These are phyloP conservation scores for Kingdonia uniflora DNA, from an alignment of 164 flowering plant species.

Conservation along the genomic window DNA sequence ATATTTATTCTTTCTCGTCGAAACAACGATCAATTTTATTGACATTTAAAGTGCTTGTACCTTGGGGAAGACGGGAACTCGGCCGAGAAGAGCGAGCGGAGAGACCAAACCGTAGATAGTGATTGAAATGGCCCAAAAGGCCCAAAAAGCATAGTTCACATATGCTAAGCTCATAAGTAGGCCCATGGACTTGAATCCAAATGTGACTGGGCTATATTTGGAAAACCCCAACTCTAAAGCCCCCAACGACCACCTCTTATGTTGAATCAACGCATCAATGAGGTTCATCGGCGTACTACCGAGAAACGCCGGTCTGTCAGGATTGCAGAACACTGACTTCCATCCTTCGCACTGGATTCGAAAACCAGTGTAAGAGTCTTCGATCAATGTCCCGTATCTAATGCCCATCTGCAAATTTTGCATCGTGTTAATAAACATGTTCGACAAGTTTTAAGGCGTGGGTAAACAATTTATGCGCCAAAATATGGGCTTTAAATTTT, in stretches of 20 bases:
- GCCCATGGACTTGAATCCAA: neutral
- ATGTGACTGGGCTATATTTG: neutral
- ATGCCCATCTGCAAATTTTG: slow-evolving; percentile 34
- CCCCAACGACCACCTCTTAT: neutral
- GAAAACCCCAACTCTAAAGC: neutral
- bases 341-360: slow-evolving; percentile 12
- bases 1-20: no score
- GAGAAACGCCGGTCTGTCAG: slow-evolving; percentile 1
- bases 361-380: slow-evolving; percentile 39
- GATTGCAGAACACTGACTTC: neutral
- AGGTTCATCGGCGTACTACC: neutral
- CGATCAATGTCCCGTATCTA: slow-evolving; percentile 25
- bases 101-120: neutral
- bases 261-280: slow-evolving; percentile 1
- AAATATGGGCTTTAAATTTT: slow-evolving; percentile 15
- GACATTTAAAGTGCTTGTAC: no score
- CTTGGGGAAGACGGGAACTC: neutral
- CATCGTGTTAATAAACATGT: no score
- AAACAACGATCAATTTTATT: no score
- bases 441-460: no score
- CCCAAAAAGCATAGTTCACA: neutral
- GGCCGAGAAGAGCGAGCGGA: neutral
- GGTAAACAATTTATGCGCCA: neutral
- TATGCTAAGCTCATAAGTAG: neutral
- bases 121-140: neutral